Conservation (phyloP, 495 filamentous ascomycete species). For the Aspergillus ostianus region DNA sequence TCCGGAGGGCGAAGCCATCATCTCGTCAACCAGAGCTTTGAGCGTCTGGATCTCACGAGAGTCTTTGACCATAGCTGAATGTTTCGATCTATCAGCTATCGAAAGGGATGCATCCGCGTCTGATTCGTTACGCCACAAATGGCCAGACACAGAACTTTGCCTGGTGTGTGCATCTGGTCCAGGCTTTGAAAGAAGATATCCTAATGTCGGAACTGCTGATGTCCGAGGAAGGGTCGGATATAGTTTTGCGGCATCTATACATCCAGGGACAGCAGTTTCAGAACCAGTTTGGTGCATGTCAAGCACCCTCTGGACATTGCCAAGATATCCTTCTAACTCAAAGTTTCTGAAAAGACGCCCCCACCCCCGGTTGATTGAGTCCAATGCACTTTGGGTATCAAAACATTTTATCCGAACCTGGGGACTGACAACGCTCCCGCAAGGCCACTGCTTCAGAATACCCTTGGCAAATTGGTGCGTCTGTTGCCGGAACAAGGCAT, state of each 20-base stretch:
- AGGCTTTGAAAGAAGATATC: background rate
- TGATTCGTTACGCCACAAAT: background rate
- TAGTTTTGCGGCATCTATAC: background rate
- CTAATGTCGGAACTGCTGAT: background rate
- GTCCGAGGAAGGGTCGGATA: background rate
- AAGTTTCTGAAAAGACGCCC: background rate
- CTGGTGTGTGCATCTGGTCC: background rate
- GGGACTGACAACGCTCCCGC: background rate
- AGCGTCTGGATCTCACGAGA: background rate
- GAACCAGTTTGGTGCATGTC: background rate
- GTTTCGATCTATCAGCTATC: background rate
- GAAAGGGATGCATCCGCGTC: no score
- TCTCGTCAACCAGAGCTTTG: background rate
- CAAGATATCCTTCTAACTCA: background rate
- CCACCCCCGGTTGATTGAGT: background rate
- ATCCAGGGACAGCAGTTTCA: background rate
- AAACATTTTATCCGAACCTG: background rate
- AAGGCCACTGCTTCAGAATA: background rate
- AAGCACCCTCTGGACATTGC: background rate
- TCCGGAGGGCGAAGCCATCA: background rate
- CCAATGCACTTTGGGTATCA: background rate
- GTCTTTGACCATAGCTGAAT: background rate
- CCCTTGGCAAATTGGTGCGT: background rate
- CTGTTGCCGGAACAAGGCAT: background rate
- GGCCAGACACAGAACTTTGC: background rate